A percentile compares a stretch with the other conserved stretches of the same genome.
These are phyloP conservation scores for Hepatocystis sp. DNA, from an alignment of 169 alveolate species.

Conservation along the genomic window DNA sequence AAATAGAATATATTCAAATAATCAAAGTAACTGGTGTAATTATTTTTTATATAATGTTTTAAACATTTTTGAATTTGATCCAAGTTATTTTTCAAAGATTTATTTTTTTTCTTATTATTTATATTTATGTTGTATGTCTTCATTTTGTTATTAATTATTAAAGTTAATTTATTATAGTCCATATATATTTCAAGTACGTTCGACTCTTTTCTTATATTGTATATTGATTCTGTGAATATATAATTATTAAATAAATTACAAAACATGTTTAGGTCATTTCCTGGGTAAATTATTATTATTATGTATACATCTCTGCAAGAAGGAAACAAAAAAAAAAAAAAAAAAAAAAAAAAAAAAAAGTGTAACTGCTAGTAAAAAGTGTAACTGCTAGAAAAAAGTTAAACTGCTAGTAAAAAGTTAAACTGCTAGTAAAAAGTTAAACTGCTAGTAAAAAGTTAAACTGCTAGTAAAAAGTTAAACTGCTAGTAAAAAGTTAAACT, in stretches of 20 bases:
- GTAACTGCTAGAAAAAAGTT: too few relatives aligned
- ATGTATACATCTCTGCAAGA: slow-evolving; percentile 39
- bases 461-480: too few relatives aligned
- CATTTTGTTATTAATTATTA: slow-evolving; percentile 37
- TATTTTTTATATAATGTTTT: slow-evolving; percentile 7
- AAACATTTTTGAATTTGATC: slow-evolving; percentile 17
- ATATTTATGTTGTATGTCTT: slow-evolving; percentile 15
- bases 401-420: too few relatives aligned
- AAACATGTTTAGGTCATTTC: slow-evolving; percentile 5
- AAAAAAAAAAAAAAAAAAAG: background rate
- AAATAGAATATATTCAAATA: slow-evolving; percentile 37
- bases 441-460: too few relatives aligned
- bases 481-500: too few relatives aligned
- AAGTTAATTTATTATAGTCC: slow-evolving; percentile 12
- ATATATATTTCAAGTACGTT: slow-evolving; percentile 58
- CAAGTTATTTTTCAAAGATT: slow-evolving; percentile 16
- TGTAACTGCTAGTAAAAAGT: too few relatives aligned
- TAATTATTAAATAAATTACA: slow-evolving; percentile 21
- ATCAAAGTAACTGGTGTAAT: slow-evolving; percentile 47
- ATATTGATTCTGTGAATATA: slow-evolving; percentile 29
- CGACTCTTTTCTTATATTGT: slow-evolving; percentile 25
- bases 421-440: too few relatives aligned
- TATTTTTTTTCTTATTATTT: background rate
- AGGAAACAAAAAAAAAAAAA: background rate
- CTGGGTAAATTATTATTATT: slow-evolving; percentile 41